Percentiles rank a stretch among this genome's conserved stretches.
Conservation (phyloP, 139 green algal genomes). For the Picochlorum sp. region DNA sequence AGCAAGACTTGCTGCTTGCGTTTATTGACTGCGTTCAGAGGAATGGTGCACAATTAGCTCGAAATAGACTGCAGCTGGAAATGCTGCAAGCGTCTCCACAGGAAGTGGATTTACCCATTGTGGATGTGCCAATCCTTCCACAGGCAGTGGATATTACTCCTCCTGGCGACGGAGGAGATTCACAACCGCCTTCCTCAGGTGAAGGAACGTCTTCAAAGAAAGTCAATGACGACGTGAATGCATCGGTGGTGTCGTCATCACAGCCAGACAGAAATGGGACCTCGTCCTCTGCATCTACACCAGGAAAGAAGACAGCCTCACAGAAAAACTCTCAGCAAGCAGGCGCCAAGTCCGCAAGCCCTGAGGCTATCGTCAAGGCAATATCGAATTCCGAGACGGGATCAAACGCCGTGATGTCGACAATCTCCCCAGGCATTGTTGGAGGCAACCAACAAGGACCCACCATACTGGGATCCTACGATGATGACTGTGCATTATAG, state of each 20-base stretch:
- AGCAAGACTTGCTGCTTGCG: slow-evolving; percentile 75
- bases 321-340: no score
- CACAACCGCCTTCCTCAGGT: not conserved
- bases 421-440: slow-evolving; percentile 12
- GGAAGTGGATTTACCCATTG: not conserved
- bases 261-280: slow-evolving; percentile 1
- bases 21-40: slow-evolving; percentile 73
- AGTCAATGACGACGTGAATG: not conserved
- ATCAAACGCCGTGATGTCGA: slow-evolving; percentile 2
- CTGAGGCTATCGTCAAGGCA: not conserved
- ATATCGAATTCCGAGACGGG: not conserved
- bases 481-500: slow-evolving; percentile 9
- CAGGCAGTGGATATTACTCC: slow-evolving; percentile 23
- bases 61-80: slow-evolving; percentile 33
- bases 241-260: not conserved
- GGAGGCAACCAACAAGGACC: slow-evolving; percentile 3
- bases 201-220: not conserved
- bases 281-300: not conserved
- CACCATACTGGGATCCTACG: slow-evolving; percentile 7
- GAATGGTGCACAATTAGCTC: slow-evolving; percentile 66
- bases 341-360: not conserved
- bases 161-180: not conserved
- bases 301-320: not conserved
- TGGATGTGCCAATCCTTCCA: slow-evolving; percentile 23
- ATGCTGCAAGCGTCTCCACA: not conserved